phyloP scores from a whole-genome alignment of 345 rosid species.

The Syzygium grande region DNA sequence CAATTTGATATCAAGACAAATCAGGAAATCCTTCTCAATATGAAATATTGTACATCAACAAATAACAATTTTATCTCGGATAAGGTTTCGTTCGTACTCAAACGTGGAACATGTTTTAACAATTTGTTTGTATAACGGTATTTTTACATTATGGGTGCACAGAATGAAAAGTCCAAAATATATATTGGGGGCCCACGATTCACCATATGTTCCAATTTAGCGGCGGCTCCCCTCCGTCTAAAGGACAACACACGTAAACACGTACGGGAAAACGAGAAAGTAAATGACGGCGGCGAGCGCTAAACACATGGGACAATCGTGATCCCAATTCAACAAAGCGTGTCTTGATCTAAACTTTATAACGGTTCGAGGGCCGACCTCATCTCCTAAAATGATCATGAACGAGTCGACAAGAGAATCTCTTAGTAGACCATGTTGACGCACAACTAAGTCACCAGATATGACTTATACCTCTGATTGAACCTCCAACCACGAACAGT shows the following conservation, averaged over 20 bases:
- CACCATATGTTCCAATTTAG: not conserved
- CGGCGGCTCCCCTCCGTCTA: not conserved
- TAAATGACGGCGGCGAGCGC: too few relatives aligned
- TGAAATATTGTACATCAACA: too few relatives aligned
- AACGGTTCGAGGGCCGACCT: not conserved
- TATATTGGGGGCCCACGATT: not conserved
- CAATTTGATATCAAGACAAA: too few relatives aligned
- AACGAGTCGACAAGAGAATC: not conserved
- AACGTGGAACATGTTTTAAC: too few relatives aligned
- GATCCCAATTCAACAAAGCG: not conserved
- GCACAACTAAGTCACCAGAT: not conserved
- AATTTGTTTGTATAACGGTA: not conserved
- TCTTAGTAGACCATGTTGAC: not conserved
- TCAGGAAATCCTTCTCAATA: too few relatives aligned
- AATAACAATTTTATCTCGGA: too few relatives aligned
- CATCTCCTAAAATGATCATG: not conserved
- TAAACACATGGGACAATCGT: too few relatives aligned
- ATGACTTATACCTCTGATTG: not conserved
- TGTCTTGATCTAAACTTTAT: not conserved
- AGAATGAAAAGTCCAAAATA: not conserved
- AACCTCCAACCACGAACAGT: not conserved
- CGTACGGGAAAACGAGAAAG: not conserved
- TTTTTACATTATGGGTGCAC: not conserved
- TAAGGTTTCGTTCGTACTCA: too few relatives aligned
- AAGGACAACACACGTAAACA: not conserved